These are phyloP conservation scores for Termitomyces sp. DNA, from an alignment of 768 basidiomycete genomes.

Conservation along the genomic window DNA sequence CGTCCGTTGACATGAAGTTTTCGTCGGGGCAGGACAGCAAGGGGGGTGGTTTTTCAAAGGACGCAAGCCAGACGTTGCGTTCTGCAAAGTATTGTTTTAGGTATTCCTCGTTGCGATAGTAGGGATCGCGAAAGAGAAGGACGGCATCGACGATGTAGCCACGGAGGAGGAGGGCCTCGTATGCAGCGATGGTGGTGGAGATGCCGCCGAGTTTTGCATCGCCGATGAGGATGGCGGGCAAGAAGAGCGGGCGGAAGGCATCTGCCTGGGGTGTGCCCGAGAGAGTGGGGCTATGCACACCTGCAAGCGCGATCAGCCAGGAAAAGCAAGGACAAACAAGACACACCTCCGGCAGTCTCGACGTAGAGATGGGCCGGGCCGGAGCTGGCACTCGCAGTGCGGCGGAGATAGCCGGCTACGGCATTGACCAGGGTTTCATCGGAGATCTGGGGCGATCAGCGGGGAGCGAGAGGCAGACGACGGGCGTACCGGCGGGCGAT, in stretches of 20 bases:
- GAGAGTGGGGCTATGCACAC: constrained; percentile 86
- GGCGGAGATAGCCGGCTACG: constrained; percentile 55
- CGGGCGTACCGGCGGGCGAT: constrained; percentile 2
- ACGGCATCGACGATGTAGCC: constrained; percentile 87
- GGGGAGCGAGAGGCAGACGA: too few species aligned
- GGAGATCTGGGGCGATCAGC: constrained; percentile 24
- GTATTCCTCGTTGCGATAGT: constrained; percentile 87
- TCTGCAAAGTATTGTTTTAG: constrained; percentile 74
- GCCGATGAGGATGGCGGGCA: constrained; percentile 84
- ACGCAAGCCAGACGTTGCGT: constrained; percentile 49
- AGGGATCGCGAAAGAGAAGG: constrained; percentile 77
- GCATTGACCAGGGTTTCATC: constrained; percentile 63
- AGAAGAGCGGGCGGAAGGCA: constrained; percentile 77
- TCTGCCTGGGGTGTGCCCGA: constrained; percentile 83
- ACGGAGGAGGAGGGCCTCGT: constrained; percentile 85
- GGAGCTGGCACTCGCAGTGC: constrained; percentile 28
- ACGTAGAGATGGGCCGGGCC: constrained; percentile 62
- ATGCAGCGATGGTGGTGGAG: constrained; percentile 84
- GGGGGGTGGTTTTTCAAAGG: constrained; percentile 56
- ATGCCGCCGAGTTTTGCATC: constrained; percentile 92
- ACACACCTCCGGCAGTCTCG: constrained; percentile 93
- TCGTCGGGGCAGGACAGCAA: constrained; percentile 32
- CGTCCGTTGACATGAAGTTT: constrained; percentile 49
- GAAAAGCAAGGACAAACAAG: not conserved
- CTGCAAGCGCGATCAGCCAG: constrained; percentile 30